Percentiles rank a stretch among this genome's conserved stretches.
These are phyloP conservation scores for Podila horticola DNA, from an alignment of 192 early-diverging fungal species.

Conservation along the genomic window DNA sequence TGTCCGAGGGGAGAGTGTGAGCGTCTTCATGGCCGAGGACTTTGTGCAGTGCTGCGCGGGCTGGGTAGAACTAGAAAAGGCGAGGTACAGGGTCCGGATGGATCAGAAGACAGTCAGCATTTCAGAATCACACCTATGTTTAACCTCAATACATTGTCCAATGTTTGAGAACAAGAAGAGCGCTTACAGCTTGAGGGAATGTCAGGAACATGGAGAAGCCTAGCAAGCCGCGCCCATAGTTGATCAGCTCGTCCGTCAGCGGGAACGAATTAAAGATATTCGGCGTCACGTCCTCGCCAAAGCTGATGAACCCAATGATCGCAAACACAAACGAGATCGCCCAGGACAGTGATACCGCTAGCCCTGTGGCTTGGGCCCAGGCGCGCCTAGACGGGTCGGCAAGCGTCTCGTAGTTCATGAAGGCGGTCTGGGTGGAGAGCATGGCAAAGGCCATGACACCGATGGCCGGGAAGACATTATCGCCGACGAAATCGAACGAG, in stretches of 20 bases:
- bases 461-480: slow-evolving; percentile 68
- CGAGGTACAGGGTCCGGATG: background rate
- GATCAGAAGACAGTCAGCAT: background rate
- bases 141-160: background rate
- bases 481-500: slow-evolving; percentile 63
- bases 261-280: slow-evolving; percentile 78
- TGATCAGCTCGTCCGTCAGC: slow-evolving; percentile 64
- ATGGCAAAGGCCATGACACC: slow-evolving; percentile 78
- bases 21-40: slow-evolving; percentile 53
- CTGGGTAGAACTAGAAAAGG: slow-evolving; percentile 55
- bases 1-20: slow-evolving; percentile 28
- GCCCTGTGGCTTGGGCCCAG: slow-evolving; percentile 60
- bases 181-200: slow-evolving; percentile 54
- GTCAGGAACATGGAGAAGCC: slow-evolving; percentile 72
- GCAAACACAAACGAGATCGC: slow-evolving; percentile 69
- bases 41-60: slow-evolving; percentile 57
- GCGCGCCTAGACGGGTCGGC: slow-evolving; percentile 50
- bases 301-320: slow-evolving; percentile 66
- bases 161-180: slow-evolving; percentile 2
- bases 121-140: too few relatives aligned
- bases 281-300: slow-evolving; percentile 67
- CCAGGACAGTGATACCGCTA: slow-evolving; percentile 62
- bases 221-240: slow-evolving; percentile 66
- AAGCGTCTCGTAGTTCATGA: slow-evolving; percentile 65
- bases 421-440: slow-evolving; percentile 69